Evolutionary conservation across 805 yeast species (phyloP), one percentile per base, ranked within the genome.

Genomic region (Tetrapisispora iriomotensis): DNA sequence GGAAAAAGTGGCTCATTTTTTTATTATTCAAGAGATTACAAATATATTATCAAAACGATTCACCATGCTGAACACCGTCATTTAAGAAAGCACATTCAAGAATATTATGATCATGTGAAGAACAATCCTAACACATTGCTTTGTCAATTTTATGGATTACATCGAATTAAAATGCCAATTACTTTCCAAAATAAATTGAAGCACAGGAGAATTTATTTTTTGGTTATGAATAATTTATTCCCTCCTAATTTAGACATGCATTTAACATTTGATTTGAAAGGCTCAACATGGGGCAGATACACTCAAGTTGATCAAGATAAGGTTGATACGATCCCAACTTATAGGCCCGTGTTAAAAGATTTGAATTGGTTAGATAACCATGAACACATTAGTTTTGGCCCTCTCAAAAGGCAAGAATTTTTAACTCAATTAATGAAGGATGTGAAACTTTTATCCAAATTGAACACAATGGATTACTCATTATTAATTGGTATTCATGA

Each of bases 1-100:
- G 98, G 98, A 3, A 92, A 92, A 60, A 82, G 94, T 53, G 98
- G 98, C 0, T 86, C 96, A 0, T 90, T 90, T 55, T 92, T 92
- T 57, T 92, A 92, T 65, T 94, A 83, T 60, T 86, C 96, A 6
- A 68, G 95, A 44, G 98, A 94, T 64, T 88, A 80, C 64, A 73
- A 90, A 46, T 92, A 84, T 63, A 92, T 92, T 56, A 94, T 92
- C 62, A 92, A 92, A 60, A 92, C 99, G 0, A 87, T 92, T 40
- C 96, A 85, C 57, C 94, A 84, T 53, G 64, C 92, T 1, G 99
- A 92, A 54, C 97, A 92, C 64, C 75, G 77, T 45, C 92, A 85
- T 57, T 64, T 92, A 44, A 68, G 94, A 49, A 70, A 68, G 45
- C 76, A 83, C 27, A 68, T 92, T 34, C 74, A 77, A 51, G 79